Base-by-base conservation (phyloP, 768 basidiomycete genomes). In the Suillus sp. region DNA sequence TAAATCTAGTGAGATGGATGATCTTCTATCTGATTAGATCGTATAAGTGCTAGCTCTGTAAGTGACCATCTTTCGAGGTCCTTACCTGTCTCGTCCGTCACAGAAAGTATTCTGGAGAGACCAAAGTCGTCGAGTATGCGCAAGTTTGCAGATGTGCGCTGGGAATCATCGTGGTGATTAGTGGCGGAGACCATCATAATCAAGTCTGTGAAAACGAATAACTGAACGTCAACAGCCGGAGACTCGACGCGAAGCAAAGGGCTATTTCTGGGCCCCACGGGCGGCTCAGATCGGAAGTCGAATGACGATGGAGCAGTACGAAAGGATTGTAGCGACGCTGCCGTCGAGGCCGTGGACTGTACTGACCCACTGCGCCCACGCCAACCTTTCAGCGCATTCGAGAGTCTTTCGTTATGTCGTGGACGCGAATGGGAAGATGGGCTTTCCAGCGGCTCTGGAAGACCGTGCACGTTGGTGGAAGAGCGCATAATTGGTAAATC, bases 121-220 rank as follows among this genome's bases (percentile, higher is more conserved):
- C 85, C 85, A n/a, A 79, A 69, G n/a, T 71, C 76, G 0, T 81
- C 71, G 68, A 86, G 60, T 65, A 82, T 69, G 72, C 71, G 70
- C 81, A 86, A 71, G 67, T 75, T 64, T 66, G 76, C 64, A 75
- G 66, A 48, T 32, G 71, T 64, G 65, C 64, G 74, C 71, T 72
- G 59, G 6, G 60, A 59, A n/a, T 48, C 62, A n/a, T 37, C 59
- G 43, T 72, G 18, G 4, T 40, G 55, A 25, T 38, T 40, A 34
- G 64, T 65, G n/a, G 78, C 75, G 27, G 75, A 75, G 20, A 85
- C 82, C 34, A 93, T 71, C n/a, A 93, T 67, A 55, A 91, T 71
- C 37, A 93, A 62, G 72, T 95, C 92, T 20, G 84, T 84, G 74
- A 93, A 92, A 16, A 91, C 81, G 61, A 85, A 79, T 18, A 73